These are phyloP conservation scores for Claviceps maximensis DNA, from an alignment of 2,329 filamentous ascomycete genomes.

Conservation along the genomic window DNA sequence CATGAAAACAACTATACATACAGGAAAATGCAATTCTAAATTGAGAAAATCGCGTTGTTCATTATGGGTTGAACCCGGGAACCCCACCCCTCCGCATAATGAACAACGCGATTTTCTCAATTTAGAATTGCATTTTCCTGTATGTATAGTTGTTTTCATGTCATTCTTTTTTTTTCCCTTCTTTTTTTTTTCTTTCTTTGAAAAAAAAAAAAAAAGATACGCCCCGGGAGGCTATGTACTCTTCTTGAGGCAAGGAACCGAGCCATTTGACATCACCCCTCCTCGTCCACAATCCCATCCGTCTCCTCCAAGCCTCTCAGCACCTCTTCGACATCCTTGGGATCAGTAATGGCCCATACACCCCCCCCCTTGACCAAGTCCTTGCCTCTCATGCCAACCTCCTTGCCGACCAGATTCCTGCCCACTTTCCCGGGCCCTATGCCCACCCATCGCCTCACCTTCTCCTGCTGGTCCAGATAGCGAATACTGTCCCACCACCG, in stretches of 20 bases:
- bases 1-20: no score
- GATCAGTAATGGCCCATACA: slow-evolving; percentile 82
- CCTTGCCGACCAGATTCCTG: slow-evolving; percentile 84
- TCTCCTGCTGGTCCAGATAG: slow-evolving; percentile 73
- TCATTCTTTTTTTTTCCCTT: no score
- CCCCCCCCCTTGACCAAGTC: slow-evolving; percentile 76
- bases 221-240: not conserved
- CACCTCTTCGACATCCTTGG: slow-evolving; percentile 59
- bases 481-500: slow-evolving; percentile 89
- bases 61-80: no score
- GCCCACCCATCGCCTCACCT: slow-evolving; percentile 75
- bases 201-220: no score
- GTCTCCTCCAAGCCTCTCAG: slow-evolving; percentile 53
- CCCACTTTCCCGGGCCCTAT: slow-evolving; percentile 92
- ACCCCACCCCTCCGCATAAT: no score
- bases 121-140: no score
- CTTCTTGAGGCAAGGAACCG: not conserved
- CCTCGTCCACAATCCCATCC: slow-evolving; percentile 36
- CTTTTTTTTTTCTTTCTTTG: no score
- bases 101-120: no score
- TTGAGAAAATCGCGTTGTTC: no score
- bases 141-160: no score
- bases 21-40: no score
- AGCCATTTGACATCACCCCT: slow-evolving; percentile 18
- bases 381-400: slow-evolving; percentile 73